Evolutionary conservation across 371 early-diverging fungal genomes (phyloP).

Genomic region (Rhizomucor pusillus): DNA sequence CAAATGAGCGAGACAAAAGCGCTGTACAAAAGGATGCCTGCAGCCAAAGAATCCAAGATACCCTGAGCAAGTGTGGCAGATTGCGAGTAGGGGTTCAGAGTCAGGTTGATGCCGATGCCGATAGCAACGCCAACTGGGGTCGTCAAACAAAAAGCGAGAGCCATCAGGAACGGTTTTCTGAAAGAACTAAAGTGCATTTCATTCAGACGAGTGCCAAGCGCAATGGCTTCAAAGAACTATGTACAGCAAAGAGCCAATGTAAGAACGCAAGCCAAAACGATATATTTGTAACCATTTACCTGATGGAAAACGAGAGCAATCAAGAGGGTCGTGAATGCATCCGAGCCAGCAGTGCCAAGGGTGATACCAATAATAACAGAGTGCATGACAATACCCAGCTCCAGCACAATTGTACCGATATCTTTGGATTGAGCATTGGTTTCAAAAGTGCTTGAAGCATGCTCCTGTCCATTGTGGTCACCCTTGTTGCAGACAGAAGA

Average conservation of each 20-base stretch:
- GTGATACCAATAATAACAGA: constrained; percentile 86
- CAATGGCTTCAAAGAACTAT: constrained; percentile 57
- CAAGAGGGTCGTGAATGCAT: constrained; percentile 66
- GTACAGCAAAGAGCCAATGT: not conserved
- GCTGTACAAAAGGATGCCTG: constrained; percentile 54
- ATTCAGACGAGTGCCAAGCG: constrained; percentile 52
- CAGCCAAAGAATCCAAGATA: constrained; percentile 47
- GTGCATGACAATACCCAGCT: constrained; percentile 83
- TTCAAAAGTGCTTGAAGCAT: not conserved
- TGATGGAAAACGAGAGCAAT: constrained; percentile 90
- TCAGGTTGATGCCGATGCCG: constrained; percentile 49
- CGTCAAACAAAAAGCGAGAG: constrained; percentile 46
- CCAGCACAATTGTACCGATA: constrained; percentile 64
- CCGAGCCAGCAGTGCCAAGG: constrained; percentile 65
- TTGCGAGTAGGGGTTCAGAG: constrained; percentile 47
- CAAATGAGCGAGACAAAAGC: constrained; percentile 40
- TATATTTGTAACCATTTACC: constrained; percentile 22
- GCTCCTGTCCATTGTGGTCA: not conserved
- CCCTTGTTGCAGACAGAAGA: not conserved
- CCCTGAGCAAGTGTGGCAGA: constrained; percentile 39
- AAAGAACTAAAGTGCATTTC: constrained; percentile 30
- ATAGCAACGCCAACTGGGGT: constrained; percentile 65
- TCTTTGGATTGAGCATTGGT: constrained; percentile 29
- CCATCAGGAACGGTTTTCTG: constrained; percentile 33
- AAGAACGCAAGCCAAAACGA: too few relatives aligned